A percentile compares a stretch with the other conserved stretches of the same genome.
These are phyloP conservation scores for Colletotrichum theobromicola DNA, from an alignment of 2,329 filamentous ascomycete genomes.

Conservation along the genomic window DNA sequence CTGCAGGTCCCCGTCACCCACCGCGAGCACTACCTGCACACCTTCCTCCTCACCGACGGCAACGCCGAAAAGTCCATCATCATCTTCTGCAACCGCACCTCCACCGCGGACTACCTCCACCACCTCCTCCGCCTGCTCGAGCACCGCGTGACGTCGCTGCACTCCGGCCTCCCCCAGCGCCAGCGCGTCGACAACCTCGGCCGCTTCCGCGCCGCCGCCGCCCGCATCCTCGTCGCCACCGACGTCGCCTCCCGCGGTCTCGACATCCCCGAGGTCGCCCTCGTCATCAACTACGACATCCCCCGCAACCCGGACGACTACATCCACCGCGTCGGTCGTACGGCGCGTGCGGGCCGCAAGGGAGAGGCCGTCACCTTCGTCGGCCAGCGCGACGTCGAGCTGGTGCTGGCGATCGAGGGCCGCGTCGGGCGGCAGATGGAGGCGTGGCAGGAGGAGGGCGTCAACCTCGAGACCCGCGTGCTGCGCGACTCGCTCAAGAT, in stretches of 20 bases:
- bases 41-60: conserved; percentile 78
- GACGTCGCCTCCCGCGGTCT: conserved; percentile 94
- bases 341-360: conserved; percentile 84
- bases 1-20: conserved; percentile 89
- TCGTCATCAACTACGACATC: conserved; percentile 96
- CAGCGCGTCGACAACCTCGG: conserved; percentile 88
- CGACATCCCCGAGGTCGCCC: conserved; percentile 88
- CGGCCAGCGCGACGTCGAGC: conserved; percentile 88
- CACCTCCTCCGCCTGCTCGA: conserved; percentile 84
- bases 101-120: conserved; percentile 87
- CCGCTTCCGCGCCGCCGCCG: conserved; percentile 87
- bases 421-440: conserved; percentile 82
- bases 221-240: conserved; percentile 89
- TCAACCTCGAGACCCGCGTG: conserved; percentile 91
- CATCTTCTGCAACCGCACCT: conserved; percentile 92
- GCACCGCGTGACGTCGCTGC: conserved; percentile 89
- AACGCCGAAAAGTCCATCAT: conserved; percentile 83
- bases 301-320: conserved; percentile 97
- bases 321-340: conserved; percentile 94
- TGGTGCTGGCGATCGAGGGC: conserved; percentile 88
- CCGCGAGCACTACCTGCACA: conserved; percentile 93
- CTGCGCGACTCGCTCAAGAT: conserved; percentile 84
- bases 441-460: conserved; percentile 86
- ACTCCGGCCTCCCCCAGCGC: conserved; percentile 84
- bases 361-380: conserved; percentile 89